Percentiles rank a stretch among this genome's conserved stretches.
phyloP scores from a whole-genome alignment of 345 rosid species.

The Gossypium thurberi region DNA sequence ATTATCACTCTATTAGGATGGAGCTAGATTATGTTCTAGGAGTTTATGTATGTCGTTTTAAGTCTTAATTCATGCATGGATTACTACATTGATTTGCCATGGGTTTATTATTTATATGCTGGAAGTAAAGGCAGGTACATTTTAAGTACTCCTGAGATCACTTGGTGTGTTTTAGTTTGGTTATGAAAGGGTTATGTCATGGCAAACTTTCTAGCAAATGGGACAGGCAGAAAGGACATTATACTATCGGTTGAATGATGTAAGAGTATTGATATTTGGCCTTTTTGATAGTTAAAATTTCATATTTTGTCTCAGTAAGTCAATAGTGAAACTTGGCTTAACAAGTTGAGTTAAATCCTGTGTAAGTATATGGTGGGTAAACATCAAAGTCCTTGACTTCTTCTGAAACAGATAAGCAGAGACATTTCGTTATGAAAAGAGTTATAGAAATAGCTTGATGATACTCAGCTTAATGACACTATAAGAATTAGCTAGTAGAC shows the following conservation, averaged over 20 bases:
- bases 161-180: not conserved
- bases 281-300: not conserved
- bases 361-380: not conserved
- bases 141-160: not conserved
- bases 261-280: not conserved
- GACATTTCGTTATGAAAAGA: not conserved
- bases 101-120: not conserved
- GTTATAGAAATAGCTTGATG: not conserved
- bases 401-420: not conserved
- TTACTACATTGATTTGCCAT: not conserved
- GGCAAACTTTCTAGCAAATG: not conserved
- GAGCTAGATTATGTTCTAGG: not conserved
- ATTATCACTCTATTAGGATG: not conserved
- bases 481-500: not conserved
- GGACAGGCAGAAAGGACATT: not conserved
- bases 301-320: not conserved
- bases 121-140: not conserved
- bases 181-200: not conserved
- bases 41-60: not conserved
- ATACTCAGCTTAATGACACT: not conserved
- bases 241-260: not conserved
- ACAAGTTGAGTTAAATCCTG: not conserved
- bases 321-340: constrained; percentile 1
- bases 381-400: not conserved
- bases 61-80: not conserved